A percentile compares a stretch with the other conserved stretches of the same genome.
phyloP scores from a whole-genome alignment of 257 asterid genomes.

The Nicotiana tomentosiformis region DNA sequence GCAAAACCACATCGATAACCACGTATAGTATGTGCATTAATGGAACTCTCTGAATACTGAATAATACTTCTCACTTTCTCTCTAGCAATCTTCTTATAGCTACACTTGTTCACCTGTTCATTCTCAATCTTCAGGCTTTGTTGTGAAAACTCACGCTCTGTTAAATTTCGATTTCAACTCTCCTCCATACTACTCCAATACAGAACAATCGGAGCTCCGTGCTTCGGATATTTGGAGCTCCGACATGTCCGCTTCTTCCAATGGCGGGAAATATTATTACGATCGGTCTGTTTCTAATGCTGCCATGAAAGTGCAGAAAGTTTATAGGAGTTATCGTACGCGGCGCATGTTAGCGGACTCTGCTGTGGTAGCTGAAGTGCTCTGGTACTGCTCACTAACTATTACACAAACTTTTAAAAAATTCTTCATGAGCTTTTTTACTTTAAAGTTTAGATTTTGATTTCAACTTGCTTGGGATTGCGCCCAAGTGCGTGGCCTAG shows the following conservation, averaged over 20 bases:
- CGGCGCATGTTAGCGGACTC: slow-evolving; percentile 98
- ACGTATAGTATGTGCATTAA: background rate
- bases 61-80: background rate
- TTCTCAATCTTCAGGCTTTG: background rate
- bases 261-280: background rate
- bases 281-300: slow-evolving; percentile 26
- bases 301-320: slow-evolving; percentile 90
- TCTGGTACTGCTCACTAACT: slow-evolving; percentile 35
- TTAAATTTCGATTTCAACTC: slow-evolving; percentile 37
- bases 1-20: background rate
- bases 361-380: slow-evolving; percentile 90
- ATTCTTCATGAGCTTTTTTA: too few relatives aligned
- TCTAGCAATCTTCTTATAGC: background rate
- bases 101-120: background rate
- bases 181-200: slow-evolving; percentile 18
- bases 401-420: background rate
- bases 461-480: too few relatives aligned
- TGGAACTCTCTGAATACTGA: background rate
- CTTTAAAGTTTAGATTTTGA: too few relatives aligned
- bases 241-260: background rate
- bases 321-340: slow-evolving; percentile 80
- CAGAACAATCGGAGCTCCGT: background rate
- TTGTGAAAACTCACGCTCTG: slow-evolving; percentile 37
- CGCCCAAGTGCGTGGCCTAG: too few relatives aligned
- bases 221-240: background rate